Base-by-base conservation (phyloP, 257 asterid species). In the Eucommia ulmoides region DNA sequence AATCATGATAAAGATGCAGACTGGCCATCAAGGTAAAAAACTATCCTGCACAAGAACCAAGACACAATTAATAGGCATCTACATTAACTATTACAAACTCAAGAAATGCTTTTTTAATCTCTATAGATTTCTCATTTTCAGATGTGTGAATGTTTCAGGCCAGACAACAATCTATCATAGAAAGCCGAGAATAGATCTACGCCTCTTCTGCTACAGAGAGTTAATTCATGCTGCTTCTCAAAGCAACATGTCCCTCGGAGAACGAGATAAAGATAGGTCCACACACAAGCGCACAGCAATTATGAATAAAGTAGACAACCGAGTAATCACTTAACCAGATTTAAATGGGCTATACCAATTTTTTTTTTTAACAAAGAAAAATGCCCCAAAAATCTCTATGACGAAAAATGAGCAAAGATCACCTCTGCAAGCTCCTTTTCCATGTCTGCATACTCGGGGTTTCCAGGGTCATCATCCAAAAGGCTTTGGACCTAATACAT, bases 391-490 rank as follows among this genome's bases (percentile, higher is more conserved):
- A n/a, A n/a, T n/a, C n/a, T n/a, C n/a, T n/a, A n/a, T n/a, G 44
- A 42, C 8, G 48, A 16, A 16, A 42, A 42, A 42, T 6, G 3
- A 53, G 23, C 41, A 54, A 25, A 50, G 58, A 63, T 75, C 80
- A 88, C 97, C 99, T 91, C 99, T 20, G 26, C 71, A 41, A 91
- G 97, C 77, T 86, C 99, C 75, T 79, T 91, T 76, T 86, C 94
- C 97, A 91, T 83, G 74, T 91, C 99, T 71, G 77, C 45, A 60
- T 67, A 86, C 41, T 91, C 97, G 10, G 99, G 53, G 73, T 91
- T 91, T 64, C 67, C 70, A 23, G 84, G 89, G 33, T 86, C 95
- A 67, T 81, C 94, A 17, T 60, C 65, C 77, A 91, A 64, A 44
- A 91, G 65, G 19, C 65, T 45, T 58, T 72, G 86, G 53, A 91